Evolutionary conservation across 1,284 basidiomycete species (phyloP), one percentile per base, ranked within the genome.

Genomic region (Inonotus obliquus): DNA sequence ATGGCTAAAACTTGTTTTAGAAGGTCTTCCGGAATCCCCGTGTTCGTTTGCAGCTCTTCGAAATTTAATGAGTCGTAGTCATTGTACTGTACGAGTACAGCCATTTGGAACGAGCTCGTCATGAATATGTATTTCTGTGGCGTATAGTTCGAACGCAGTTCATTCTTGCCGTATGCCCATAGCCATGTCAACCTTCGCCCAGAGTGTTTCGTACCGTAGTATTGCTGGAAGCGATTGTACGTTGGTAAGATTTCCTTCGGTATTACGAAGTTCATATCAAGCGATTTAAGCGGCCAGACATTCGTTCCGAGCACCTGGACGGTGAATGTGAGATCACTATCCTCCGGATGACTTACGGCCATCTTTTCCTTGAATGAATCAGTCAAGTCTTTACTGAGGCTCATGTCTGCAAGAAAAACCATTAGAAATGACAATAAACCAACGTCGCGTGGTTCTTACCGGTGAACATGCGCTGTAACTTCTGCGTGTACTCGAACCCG

Each of bases 401-500:
- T 92, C 86, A 98, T 96, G 72, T 99, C 97, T 94, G 54, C 17
- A n/a, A n/a, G 35, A 19, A 37, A 32, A 32, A 64, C 10, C 67
- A 64, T 65, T 7, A 23, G 23, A 44, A 55, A 47, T 39, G 47
- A 19, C 1, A 1, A 13, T 13, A 41, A 45, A 49, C 0, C 25
- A 45, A 1, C 23, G 14, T 2, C 41, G 21, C 52, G 62, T 32
- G 53, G 25, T 37, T 71, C 82, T 49, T 66, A 92, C 92, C 92
- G 54, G 93, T 96, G 79, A 99, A 98, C 97, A 99, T 99, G 71
- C 94, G 87, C 72, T 96, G 93, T 52, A 99, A 84, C 76, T 98
- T 98, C 81, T 91, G 94, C 54, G 97, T 98, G 76, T 98, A 99
- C 72, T 99, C 97, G 81, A 96, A 98, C 66, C 97, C 97, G 68